phyloP scores from a whole-genome alignment of 495 filamentous ascomycete genomes.

The Penicillium fimorum region DNA sequence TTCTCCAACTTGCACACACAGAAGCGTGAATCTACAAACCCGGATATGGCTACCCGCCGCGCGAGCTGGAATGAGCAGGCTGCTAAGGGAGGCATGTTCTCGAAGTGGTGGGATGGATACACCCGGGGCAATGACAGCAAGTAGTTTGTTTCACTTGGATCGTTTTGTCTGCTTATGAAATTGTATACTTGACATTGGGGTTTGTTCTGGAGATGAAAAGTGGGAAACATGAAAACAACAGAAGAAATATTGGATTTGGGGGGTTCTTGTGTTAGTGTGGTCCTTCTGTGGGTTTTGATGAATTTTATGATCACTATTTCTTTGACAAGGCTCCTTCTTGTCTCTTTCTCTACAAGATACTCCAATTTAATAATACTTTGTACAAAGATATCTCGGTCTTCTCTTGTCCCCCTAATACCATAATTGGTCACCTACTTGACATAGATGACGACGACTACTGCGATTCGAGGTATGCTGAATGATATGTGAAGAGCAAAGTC shows the following conservation, averaged over 20 bases:
- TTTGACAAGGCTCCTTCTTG: not conserved
- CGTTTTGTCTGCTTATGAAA: not conserved
- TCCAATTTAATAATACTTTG: too few species aligned
- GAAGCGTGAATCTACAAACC: slow-evolving; percentile 50
- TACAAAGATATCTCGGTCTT: too few species aligned
- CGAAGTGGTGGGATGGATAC: slow-evolving; percentile 56
- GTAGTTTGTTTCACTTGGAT: not conserved
- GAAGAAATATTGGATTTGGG: not conserved
- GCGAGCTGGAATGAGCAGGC: slow-evolving; percentile 52
- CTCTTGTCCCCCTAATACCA: too few species aligned
- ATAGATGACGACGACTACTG: too few species aligned
- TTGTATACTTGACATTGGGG: not conserved
- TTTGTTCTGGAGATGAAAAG: not conserved
- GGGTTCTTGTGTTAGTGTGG: not conserved
- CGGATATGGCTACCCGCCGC: slow-evolving; percentile 36
- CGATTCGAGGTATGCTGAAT: too few species aligned
- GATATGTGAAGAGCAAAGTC: too few species aligned
- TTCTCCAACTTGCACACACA: slow-evolving; percentile 51
- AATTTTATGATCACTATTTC: not conserved
- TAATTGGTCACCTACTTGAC: too few species aligned
- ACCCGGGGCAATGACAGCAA: slow-evolving; percentile 21
- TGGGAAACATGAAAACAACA: not conserved
- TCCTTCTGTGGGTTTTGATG: not conserved
- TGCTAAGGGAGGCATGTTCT: slow-evolving; percentile 43
- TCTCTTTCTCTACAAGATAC: not conserved